Evolutionary conservation across 2,329 filamentous ascomycete species (phyloP).

Genomic region (Falciphora oryzae): DNA sequence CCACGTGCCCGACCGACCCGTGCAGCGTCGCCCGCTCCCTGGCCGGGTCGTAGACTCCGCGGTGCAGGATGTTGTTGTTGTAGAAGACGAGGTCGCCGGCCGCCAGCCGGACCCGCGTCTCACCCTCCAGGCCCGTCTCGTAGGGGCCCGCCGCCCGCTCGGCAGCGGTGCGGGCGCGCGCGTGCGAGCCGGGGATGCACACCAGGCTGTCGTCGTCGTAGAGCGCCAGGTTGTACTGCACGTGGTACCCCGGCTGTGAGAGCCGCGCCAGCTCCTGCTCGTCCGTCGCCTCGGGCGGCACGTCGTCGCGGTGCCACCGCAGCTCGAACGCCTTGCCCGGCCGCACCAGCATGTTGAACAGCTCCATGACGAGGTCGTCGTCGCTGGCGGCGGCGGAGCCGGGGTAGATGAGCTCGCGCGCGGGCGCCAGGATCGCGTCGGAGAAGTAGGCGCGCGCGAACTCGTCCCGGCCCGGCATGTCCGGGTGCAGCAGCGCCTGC

Average conservation of each 20-base stretch:
- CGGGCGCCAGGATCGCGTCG: conserved; percentile 53
- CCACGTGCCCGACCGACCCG: conserved; percentile 60
- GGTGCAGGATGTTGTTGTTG: conserved; percentile 81
- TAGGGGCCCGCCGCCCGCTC: conserved; percentile 66
- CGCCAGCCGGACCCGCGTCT: conserved; percentile 59
- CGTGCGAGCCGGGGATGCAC: conserved; percentile 72
- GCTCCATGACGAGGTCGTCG: conserved; percentile 72
- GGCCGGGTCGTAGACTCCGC: conserved; percentile 56
- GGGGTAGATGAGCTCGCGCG: conserved; percentile 55
- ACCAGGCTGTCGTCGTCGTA: conserved; percentile 69
- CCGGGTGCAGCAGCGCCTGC: conserved; percentile 75
- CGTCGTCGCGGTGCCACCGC: conserved; percentile 82
- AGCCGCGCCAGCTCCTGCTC: conserved; percentile 64
- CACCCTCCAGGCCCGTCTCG: conserved; percentile 54
- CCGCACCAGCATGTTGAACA: conserved; percentile 79
- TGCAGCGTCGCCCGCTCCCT: conserved; percentile 66
- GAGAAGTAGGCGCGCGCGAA: conserved; percentile 72
- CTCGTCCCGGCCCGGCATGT: conserved; percentile 51
- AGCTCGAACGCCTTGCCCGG: conserved; percentile 68
- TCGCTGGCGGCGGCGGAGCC: conserved; percentile 31
- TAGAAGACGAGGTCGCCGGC: conserved; percentile 83
- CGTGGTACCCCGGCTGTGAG: conserved; percentile 58
- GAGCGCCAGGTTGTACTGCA: conserved; percentile 83
- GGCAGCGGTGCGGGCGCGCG: conserved; percentile 59
- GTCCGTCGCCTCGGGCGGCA: conserved; percentile 56